Evolutionary conservation across 768 basidiomycete genomes (phyloP), one percentile per base, ranked within the genome.

Genomic region (Lactarius sp.): DNA sequence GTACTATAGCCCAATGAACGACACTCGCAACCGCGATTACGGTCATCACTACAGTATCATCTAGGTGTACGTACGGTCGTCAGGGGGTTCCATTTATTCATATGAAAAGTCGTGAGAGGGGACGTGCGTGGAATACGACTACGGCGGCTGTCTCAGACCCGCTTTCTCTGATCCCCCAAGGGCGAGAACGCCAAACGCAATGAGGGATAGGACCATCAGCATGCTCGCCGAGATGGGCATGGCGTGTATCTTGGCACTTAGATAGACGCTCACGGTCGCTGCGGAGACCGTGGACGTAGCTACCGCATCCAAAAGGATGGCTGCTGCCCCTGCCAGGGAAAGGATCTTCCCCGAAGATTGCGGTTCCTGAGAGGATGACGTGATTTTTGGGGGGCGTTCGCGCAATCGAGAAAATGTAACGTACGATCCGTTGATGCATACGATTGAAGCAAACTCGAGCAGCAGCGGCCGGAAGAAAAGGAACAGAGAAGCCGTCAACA

Each of bases 241-340:
- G 18, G 58, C 54, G 42, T 41, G 49, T 10, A 67, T 42, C 55
- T 68, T 65, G n/a, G 66, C 65, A 33, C 31, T 49, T n/a, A 68
- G 61, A 57, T 68, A 68, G 18, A 65, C 57, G 49, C 65, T 64
- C 3, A 65, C 67, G 3, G 65, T 67, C 5, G 67, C 65, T 7
- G 67, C 67, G 6, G 67, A 68, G 22, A 68, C 67, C 1, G 65
- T 59, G 33, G 67, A 62, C 10, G 67, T 68, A 4, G 65, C 61
- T 8, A 67, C 52, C 1, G 67, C 66, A 39, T 68, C 67, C 27
- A 67, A 52, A 8, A 68, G 55, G 2, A 65, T 68, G 5, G 66
- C 61, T 0, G 65, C 66, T 5, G 65, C 67, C 14, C 67, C 67
- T 42, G 66, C 57, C 27, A 68, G 58, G 8, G 67, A 56, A 13